Conservation (phyloP, 352 stramenopile genomes). For the Pythium aquatile region DNA sequence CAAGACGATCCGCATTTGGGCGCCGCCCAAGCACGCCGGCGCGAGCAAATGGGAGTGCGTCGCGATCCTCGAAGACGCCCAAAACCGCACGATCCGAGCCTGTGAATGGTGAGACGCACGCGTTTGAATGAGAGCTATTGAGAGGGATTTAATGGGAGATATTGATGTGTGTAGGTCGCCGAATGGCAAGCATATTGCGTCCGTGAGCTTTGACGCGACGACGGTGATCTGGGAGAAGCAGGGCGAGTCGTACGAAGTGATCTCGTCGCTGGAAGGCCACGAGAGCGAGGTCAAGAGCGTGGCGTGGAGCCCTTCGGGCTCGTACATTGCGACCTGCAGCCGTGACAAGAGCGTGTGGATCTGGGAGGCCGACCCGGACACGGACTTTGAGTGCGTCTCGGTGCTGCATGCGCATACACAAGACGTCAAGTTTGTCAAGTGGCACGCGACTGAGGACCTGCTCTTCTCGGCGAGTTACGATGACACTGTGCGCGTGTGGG, state of each 20-base stretch:
- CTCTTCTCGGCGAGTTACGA: constrained; percentile 94
- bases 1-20: constrained; percentile 86
- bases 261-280: constrained; percentile 96
- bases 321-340: constrained; percentile 95
- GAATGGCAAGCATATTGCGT: constrained; percentile 87
- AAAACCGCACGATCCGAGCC: constrained; percentile 92
- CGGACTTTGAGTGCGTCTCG: constrained; percentile 97
- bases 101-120: constrained; percentile 84
- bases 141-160: constrained; percentile 14
- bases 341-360: constrained; percentile 99
- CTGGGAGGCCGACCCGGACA: constrained; percentile 94
- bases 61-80: constrained; percentile 92
- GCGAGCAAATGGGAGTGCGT: constrained; percentile 85
- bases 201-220: constrained; percentile 96
- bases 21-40: constrained; percentile 21
- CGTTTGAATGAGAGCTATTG: constrained; percentile 9
- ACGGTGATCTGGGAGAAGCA: constrained; percentile 94
- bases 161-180: constrained; percentile 45
- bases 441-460: constrained; percentile 87
- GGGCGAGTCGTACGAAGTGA: constrained; percentile 88
- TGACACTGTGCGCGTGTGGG: constrained; percentile 95
- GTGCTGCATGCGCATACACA: constrained; percentile 96
- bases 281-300: constrained; percentile 98
- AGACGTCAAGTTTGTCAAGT: constrained; percentile 96
- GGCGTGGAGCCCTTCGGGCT: constrained; percentile 92